A percentile compares a stretch with the other conserved stretches of the same genome.
These are phyloP conservation scores for Lactifluus subvellereus DNA, from an alignment of 768 basidiomycete genomes.

Conservation along the genomic window DNA sequence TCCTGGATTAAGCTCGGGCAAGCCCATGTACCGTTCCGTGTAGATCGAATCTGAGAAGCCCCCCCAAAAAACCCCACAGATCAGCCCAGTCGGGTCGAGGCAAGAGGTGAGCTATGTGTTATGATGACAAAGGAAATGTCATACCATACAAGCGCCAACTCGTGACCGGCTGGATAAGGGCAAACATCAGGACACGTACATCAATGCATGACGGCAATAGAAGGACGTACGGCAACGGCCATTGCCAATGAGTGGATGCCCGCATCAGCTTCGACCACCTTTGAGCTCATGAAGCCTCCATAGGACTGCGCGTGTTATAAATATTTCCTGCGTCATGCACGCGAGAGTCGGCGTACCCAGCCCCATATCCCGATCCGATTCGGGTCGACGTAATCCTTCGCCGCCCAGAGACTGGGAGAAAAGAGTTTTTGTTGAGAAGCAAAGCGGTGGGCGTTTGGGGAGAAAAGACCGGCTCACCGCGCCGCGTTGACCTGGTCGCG, in stretches of 20 bases:
- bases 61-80: background rate
- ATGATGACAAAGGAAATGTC: constrained; percentile 22
- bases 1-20: constrained; percentile 66
- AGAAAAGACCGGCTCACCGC: constrained; percentile 42
- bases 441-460: background rate
- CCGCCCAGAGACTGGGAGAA: constrained; percentile 65
- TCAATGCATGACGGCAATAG: background rate
- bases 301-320: constrained; percentile 58
- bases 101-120: background rate
- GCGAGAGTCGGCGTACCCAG: constrained; percentile 56
- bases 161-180: constrained; percentile 61
- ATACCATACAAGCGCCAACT: constrained; percentile 79
- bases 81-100: background rate
- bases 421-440: background rate
- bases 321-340: background rate
- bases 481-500: constrained; percentile 87
- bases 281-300: constrained; percentile 93
- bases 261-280: constrained; percentile 86
- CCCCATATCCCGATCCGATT: constrained; percentile 95
- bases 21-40: constrained; percentile 95
- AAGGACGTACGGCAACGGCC: constrained; percentile 70
- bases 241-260: constrained; percentile 88
- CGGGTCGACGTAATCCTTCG: constrained; percentile 82
- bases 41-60: constrained; percentile 74
- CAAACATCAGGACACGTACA: background rate